Conservation (phyloP, 805 yeast genomes). For the Sugiyamaella chiloensis region DNA sequence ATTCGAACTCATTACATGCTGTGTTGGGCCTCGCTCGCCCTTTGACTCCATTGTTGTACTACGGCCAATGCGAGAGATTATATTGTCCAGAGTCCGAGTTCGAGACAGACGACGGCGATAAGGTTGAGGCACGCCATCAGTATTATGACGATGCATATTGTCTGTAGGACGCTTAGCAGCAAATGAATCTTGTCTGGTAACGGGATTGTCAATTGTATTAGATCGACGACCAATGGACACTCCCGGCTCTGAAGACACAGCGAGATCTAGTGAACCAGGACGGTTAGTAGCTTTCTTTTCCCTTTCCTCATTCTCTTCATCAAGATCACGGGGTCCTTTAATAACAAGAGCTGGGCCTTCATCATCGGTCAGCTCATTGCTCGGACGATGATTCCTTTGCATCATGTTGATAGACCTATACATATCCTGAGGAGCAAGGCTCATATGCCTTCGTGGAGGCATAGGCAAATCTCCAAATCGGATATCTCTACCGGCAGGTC, state of each 20-base stretch:
- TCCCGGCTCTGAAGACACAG: background rate
- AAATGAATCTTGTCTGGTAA: no score
- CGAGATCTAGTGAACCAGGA: background rate
- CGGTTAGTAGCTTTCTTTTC: slow-evolving; percentile 9
- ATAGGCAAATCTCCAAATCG: slow-evolving; percentile 55
- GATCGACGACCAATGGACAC: background rate
- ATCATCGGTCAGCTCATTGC: slow-evolving; percentile 44
- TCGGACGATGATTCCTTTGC: slow-evolving; percentile 40
- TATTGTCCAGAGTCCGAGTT: slow-evolving; percentile 7
- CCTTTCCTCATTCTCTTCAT: slow-evolving; percentile 29
- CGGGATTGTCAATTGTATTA: background rate
- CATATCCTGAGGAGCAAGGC: slow-evolving; percentile 79
- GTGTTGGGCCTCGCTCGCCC: background rate
- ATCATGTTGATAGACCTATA: slow-evolving; percentile 79
- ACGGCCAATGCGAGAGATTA: slow-evolving; percentile 7
- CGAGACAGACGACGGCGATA: background rate
- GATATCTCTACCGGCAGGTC: slow-evolving; percentile 37
- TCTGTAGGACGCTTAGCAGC: background rate
- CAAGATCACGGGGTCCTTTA: slow-evolving; percentile 73
- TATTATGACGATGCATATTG: background rate
- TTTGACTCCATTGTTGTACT: slow-evolving; percentile 4
- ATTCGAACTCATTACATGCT: slow-evolving; percentile 32
- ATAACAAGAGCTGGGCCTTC: slow-evolving; percentile 73
- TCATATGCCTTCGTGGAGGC: slow-evolving; percentile 29
- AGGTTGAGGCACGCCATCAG: background rate